A percentile compares a stretch with the other conserved stretches of the same genome.
Evolutionary conservation across 2,329 filamentous ascomycete species (phyloP).

Genomic region (Arthrobotrys megalospora): DNA sequence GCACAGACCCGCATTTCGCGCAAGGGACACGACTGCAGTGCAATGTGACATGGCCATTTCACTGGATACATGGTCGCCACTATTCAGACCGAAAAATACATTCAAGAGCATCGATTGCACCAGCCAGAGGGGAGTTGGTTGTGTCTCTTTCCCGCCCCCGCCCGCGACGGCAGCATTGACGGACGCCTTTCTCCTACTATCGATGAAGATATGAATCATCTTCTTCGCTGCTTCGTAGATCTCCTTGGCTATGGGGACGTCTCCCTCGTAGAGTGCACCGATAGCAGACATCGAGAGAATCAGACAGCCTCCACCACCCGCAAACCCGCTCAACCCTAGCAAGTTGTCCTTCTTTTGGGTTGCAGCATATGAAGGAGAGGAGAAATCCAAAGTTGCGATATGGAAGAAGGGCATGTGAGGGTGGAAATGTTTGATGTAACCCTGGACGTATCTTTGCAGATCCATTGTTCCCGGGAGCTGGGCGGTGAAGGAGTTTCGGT

Average conservation of each 20-base stretch:
- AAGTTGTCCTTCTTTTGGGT: conserved; percentile 74
- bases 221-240: conserved; percentile 94
- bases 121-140: conserved; percentile 85
- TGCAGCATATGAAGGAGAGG: conserved; percentile 78
- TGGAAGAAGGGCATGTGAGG: conserved; percentile 96
- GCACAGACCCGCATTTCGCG: conserved; percentile 86
- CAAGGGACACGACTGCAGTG: conserved; percentile 89
- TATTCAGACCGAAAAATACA: conserved; percentile 95
- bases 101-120: conserved; percentile 98
- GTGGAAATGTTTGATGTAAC: conserved; percentile 93
- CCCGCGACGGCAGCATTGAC: conserved; percentile 74
- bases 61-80: conserved; percentile 88
- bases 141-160: conserved; percentile 73
- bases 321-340: conserved; percentile 72
- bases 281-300: conserved; percentile 90
- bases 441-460: conserved; percentile 88
- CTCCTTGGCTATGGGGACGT: conserved; percentile 83
- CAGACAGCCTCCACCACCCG: conserved; percentile 87
- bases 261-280: conserved; percentile 88
- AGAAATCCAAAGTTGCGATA: conserved; percentile 90
- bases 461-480: conserved; percentile 84
- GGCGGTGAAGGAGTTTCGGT: conserved; percentile 65
- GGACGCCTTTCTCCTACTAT: conserved; percentile 89
- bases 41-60: conserved; percentile 95
- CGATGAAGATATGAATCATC: conserved; percentile 92